These are phyloP conservation scores for Globisporangium barbulae DNA, from an alignment of 352 stramenopile genomes.

Conservation along the genomic window DNA sequence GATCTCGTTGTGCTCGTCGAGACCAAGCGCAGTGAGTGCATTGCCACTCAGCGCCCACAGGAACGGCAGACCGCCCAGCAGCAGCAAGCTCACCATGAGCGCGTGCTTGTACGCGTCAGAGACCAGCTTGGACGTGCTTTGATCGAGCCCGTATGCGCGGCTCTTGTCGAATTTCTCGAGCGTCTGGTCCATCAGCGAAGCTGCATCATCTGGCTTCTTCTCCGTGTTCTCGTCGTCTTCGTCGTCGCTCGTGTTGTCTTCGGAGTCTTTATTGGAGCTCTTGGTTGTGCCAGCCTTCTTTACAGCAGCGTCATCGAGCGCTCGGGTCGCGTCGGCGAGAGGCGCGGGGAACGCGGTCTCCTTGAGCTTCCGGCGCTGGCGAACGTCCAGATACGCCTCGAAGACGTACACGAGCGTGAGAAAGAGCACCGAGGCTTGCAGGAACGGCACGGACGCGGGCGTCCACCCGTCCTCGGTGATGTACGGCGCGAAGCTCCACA, in stretches of 20 bases:
- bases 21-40: slow-evolving; percentile 46
- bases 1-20: slow-evolving; percentile 79
- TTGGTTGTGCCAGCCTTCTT: slow-evolving; percentile 34
- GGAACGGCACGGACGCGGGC: slow-evolving; percentile 56
- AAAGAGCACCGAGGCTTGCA: slow-evolving; percentile 80
- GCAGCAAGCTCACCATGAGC: slow-evolving; percentile 81
- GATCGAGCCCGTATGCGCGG: slow-evolving; percentile 94
- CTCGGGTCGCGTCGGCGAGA: slow-evolving; percentile 47
- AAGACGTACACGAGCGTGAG: slow-evolving; percentile 88
- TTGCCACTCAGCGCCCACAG: slow-evolving; percentile 86
- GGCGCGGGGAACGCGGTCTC: slow-evolving; percentile 62
- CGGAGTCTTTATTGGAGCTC: slow-evolving; percentile 12
- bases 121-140: slow-evolving; percentile 94
- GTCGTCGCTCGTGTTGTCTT: slow-evolving; percentile 19
- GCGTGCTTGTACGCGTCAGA: slow-evolving; percentile 80
- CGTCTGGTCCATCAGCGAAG: slow-evolving; percentile 80
- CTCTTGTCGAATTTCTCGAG: slow-evolving; percentile 91
- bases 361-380: slow-evolving; percentile 89
- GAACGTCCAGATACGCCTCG: slow-evolving; percentile 90
- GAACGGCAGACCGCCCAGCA: slow-evolving; percentile 92
- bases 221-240: neutral
- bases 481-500: slow-evolving; percentile 44
- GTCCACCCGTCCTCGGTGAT: slow-evolving; percentile 58
- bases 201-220: slow-evolving; percentile 13
- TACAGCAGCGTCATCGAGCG: slow-evolving; percentile 27